Evolutionary conservation across 176 grass and related monocot species (phyloP), one percentile per base, ranked within the genome.

Genomic region (Oryza meyeriana): DNA sequence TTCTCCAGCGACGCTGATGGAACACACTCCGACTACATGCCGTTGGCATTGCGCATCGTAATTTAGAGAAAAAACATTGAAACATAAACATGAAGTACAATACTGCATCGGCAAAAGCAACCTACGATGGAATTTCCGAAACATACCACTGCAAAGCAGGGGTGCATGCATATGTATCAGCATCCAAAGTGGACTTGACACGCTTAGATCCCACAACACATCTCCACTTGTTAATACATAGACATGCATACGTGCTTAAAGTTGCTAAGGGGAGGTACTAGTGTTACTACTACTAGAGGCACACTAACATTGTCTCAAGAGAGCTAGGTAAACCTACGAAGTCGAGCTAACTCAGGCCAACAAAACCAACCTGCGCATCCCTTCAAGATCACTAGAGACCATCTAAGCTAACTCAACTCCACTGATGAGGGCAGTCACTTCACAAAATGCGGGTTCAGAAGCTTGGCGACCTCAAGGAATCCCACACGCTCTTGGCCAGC

Each of bases 401-500:
- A 71, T 73, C 74, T 77, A 85, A 40, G 55, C 32, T 77, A 78
- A 77, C 72, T 24, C 64, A 30, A 79, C 74, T 85, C 28, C 76
- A 79, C 17, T n/a, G 30, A 42, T n/a, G 36, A 5, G 69, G 12
- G 64, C 27, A 77, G 11, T 87, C 42, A 91, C 81, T 95, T 98
- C 28, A 61, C 76, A 68, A 98, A 98, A 85, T 95, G 95, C 8
- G 88, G 95, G 65, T 84, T 91, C 20, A 98, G 90, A 81, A 98
- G 86, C 82, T 92, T 91, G 62, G 90, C 78, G 8, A 98, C 73
- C 76, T 98, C 95, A 3, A 98, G 95, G 90, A 98, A 95, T 70
- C 95, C 95, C 63, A 98, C 95, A 7, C 82, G 84, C 10, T 95
- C 95, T 84, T 81, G 80, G 22, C 92, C 90, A 39, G 86, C 89